Conservation (phyloP, 345 rosid genomes). For the Corymbia maculata region DNA sequence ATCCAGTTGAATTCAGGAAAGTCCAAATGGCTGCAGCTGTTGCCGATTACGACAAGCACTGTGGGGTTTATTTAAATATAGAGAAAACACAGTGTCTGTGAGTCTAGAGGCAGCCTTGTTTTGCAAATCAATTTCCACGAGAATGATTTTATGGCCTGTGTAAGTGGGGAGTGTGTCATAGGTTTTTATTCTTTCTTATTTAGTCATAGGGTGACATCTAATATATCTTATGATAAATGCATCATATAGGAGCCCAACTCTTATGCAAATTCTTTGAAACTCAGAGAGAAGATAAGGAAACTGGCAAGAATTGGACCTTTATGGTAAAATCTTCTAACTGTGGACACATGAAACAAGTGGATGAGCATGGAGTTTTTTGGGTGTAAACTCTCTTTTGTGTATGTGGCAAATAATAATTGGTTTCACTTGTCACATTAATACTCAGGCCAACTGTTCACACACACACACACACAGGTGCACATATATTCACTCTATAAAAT, state of each 20-base stretch:
- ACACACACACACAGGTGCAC: neutral
- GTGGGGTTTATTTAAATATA: neutral
- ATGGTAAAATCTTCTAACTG: neutral
- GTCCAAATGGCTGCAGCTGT: neutral
- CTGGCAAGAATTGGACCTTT: neutral
- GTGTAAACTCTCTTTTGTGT: neutral
- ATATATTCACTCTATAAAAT: neutral
- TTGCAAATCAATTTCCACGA: neutral
- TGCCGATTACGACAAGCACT: neutral
- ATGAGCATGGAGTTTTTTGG: neutral
- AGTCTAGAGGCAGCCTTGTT: neutral
- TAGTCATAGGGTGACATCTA: neutral
- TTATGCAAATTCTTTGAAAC: neutral
- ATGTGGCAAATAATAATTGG: neutral
- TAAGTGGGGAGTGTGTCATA: neutral
- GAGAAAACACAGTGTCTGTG: neutral
- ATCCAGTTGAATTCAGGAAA: neutral
- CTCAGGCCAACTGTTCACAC: neutral
- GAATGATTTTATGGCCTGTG: neutral
- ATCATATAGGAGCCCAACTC: neutral
- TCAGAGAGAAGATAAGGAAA: neutral
- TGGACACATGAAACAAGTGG: neutral
- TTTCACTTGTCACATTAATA: neutral
- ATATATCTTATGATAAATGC: neutral
- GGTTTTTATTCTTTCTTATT: neutral